phyloP scores from a whole-genome alignment of 202 grass and related monocot species.

The Panicum virgatum region DNA sequence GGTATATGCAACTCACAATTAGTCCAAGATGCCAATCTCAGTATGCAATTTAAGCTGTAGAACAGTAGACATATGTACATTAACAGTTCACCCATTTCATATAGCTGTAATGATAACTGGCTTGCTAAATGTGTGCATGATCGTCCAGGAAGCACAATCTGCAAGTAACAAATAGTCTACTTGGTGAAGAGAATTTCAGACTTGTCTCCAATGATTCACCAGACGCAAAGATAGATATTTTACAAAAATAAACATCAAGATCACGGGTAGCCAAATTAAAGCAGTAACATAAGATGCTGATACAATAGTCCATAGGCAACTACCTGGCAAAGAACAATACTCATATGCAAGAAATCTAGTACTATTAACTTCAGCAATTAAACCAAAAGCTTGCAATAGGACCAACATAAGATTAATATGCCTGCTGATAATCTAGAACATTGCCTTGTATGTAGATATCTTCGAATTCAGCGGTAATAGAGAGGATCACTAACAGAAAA shows the following conservation, averaged over 20 bases:
- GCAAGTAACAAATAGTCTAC: not conserved
- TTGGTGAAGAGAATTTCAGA: not conserved
- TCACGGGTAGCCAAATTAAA: not conserved
- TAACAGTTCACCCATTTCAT: not conserved
- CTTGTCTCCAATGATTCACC: not conserved
- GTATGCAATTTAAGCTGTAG: not conserved
- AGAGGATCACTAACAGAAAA: not conserved
- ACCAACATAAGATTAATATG: not conserved
- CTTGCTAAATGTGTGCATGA: not conserved
- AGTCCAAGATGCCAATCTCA: not conserved
- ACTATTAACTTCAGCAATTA: not conserved
- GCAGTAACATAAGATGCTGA: not conserved
- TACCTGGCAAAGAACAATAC: not conserved
- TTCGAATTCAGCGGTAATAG: not conserved
- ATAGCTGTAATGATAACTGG: not conserved
- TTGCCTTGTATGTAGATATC: not conserved
- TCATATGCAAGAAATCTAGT: not conserved
- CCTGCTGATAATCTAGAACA: not conserved
- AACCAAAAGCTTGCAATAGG: not conserved
- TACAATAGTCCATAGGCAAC: not conserved
- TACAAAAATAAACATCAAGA: not conserved
- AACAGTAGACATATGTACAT: not conserved
- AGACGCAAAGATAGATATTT: not conserved
- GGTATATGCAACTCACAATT: not conserved
- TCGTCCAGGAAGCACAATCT: not conserved